Percentiles rank a stretch among this genome's conserved stretches.
Conservation (phyloP, 2,329 filamentous ascomycete genomes). For the Ascocoryne sarcoides region DNA sequence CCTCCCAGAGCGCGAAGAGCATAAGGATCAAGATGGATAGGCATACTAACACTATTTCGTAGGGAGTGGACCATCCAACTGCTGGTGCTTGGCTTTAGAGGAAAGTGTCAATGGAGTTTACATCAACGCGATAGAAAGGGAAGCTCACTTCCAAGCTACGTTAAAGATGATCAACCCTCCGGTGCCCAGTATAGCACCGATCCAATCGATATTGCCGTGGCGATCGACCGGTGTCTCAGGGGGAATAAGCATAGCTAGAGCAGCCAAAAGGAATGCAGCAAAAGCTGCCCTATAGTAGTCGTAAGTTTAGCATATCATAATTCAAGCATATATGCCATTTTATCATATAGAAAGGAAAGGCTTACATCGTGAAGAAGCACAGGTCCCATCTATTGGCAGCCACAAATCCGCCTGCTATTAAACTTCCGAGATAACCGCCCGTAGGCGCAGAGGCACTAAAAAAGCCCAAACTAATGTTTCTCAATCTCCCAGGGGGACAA, state of each 20-base stretch:
- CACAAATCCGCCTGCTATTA: slow-evolving; percentile 32
- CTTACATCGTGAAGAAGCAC: slow-evolving; percentile 18
- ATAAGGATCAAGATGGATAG: slow-evolving; percentile 9
- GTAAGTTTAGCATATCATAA: background rate
- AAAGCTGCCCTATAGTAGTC: slow-evolving; percentile 3
- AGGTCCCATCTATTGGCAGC: slow-evolving; percentile 32
- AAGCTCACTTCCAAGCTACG: slow-evolving; percentile 40
- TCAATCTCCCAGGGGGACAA: slow-evolving; percentile 36
- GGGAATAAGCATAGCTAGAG: slow-evolving; percentile 6
- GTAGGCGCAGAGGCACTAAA: slow-evolving; percentile 39
- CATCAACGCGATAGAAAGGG: no score
- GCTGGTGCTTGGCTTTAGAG: slow-evolving; percentile 16
- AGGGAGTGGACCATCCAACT: slow-evolving; percentile 16
- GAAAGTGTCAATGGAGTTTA: background rate
- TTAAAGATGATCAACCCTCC: slow-evolving; percentile 39
- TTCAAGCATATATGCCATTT: no score
- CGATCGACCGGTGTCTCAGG: slow-evolving; percentile 17
- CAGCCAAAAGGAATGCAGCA: background rate
- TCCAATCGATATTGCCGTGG: slow-evolving; percentile 33
- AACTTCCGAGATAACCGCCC: slow-evolving; percentile 33
- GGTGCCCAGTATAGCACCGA: slow-evolving; percentile 33
- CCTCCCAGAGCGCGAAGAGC: slow-evolving; percentile 15
- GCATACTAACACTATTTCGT: slow-evolving; percentile 11
- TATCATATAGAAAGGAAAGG: background rate
- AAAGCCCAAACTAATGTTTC: slow-evolving; percentile 36